These are phyloP conservation scores for Kluyveromyces sp. DNA, from an alignment of 1,139 yeast species.

Conservation along the genomic window DNA sequence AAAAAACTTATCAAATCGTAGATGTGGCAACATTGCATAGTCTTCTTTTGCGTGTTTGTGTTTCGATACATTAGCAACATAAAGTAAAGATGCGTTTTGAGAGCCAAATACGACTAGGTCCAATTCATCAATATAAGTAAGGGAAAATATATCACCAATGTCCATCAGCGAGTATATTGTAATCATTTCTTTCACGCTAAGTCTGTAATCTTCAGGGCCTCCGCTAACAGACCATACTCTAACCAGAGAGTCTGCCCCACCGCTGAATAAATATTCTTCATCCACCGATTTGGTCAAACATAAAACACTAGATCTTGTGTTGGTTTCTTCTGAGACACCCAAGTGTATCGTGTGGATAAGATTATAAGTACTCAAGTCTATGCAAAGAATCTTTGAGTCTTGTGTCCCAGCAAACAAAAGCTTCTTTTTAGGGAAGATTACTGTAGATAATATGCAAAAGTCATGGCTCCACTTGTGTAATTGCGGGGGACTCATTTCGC, in stretches of 20 bases:
- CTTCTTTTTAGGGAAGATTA: conserved; percentile 51
- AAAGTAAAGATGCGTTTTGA: conserved; percentile 82
- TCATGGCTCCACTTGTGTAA: conserved; percentile 73
- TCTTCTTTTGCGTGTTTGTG: conserved; percentile 14
- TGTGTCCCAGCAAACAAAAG: conserved; percentile 89
- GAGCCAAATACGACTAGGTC: conserved; percentile 76
- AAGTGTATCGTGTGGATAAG: conserved; percentile 21
- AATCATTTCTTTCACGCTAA: conserved; percentile 39
- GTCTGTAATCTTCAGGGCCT: conserved; percentile 13
- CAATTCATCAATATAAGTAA: conserved; percentile 56
- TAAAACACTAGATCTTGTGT: conserved; percentile 56
- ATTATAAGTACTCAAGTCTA: conserved; percentile 59
- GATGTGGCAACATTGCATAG: conserved; percentile 52
- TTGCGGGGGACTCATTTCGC: conserved; percentile 20
- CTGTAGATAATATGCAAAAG: conserved; percentile 71
- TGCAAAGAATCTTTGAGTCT: conserved; percentile 70
- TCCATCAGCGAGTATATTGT: conserved; percentile 79
- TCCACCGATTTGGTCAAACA: conserved; percentile 54
- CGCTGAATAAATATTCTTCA: conserved; percentile 64
- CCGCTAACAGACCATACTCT: conserved; percentile 65
- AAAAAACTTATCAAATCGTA: conserved; percentile 82
- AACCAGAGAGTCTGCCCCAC: conserved; percentile 84
- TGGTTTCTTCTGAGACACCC: conserved; percentile 19
- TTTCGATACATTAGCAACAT: conserved; percentile 41
- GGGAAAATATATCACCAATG: conserved; percentile 87